These are phyloP conservation scores for Lepidium sativum DNA, from an alignment of 345 rosid genomes.

Conservation along the genomic window DNA sequence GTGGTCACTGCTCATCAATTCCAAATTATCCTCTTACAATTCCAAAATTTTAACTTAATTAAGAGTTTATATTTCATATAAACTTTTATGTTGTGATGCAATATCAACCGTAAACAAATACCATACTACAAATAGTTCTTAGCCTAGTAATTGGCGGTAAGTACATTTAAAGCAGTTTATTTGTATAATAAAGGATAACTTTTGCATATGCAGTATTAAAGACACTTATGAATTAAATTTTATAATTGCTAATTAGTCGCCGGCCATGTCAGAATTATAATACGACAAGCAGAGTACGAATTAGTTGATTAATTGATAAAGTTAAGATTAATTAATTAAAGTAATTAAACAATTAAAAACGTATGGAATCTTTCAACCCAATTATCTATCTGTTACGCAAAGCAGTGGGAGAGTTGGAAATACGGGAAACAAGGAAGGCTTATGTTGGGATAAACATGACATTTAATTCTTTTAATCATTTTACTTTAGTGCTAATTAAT, in stretches of 20 bases:
- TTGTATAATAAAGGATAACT: too few relatives aligned
- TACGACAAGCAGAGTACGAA: neutral
- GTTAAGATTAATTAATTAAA: constrained; percentile 9
- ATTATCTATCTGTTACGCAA: constrained; percentile 20
- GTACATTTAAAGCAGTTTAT: too few relatives aligned
- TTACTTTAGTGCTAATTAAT: constrained; percentile 9
- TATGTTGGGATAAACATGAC: constrained; percentile 34
- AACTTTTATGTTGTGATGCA: too few relatives aligned
- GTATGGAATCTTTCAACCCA: constrained; percentile 28
- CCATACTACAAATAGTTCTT: too few relatives aligned
- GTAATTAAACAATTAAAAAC: constrained; percentile 13
- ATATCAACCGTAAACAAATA: too few relatives aligned
- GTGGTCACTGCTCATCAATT: neutral
- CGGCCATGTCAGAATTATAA: neutral
- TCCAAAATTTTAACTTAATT: too few relatives aligned
- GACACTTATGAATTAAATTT: neutral
- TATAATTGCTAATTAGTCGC: constrained; percentile 2
- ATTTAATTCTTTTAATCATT: constrained; percentile 21
- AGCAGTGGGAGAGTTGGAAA: constrained; percentile 25
- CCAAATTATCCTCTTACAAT: too few relatives aligned
- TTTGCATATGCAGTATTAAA: neutral
- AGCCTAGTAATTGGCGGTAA: too few relatives aligned
- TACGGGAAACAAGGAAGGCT: constrained; percentile 33
- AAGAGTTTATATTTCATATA: too few relatives aligned
- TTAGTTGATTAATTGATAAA: constrained; percentile 4